These are phyloP conservation scores for Termitomyces eurrhizus DNA, from an alignment of 768 basidiomycete species.

Conservation along the genomic window DNA sequence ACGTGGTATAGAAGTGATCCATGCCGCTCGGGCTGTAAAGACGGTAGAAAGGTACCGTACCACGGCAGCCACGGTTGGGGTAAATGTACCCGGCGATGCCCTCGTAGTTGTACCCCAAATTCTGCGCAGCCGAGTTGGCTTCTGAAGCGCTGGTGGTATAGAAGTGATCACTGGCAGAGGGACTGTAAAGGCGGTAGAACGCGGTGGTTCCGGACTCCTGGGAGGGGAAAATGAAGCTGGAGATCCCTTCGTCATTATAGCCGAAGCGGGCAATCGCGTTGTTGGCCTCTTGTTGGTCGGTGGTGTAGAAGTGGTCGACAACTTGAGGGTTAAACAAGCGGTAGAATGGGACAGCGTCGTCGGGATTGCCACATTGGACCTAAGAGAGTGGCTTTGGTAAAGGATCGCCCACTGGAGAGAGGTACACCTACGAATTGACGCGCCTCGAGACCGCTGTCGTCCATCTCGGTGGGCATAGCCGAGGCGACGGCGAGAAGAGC, in stretches of 20 bases:
- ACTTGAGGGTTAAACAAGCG: background rate
- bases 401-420: background rate
- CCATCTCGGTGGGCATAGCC: background rate
- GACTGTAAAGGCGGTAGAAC: slow-evolving; percentile 21
- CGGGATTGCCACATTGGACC: background rate
- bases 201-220: slow-evolving; percentile 14
- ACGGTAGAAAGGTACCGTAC: slow-evolving; percentile 17
- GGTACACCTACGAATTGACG: background rate
- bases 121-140: slow-evolving; percentile 6
- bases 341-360: slow-evolving; percentile 1
- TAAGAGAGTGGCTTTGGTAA: background rate
- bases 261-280: slow-evolving; percentile 3
- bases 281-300: slow-evolving; percentile 7
- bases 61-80: slow-evolving; percentile 4
- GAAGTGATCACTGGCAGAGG: slow-evolving; percentile 16
- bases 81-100: slow-evolving; percentile 20
- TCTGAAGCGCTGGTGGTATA: slow-evolving; percentile 20
- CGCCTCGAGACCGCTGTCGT: background rate
- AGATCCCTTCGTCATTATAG: slow-evolving; percentile 10
- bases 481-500: background rate
- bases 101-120: slow-evolving; percentile 15
- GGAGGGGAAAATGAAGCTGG: slow-evolving; percentile 12
- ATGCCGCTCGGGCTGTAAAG: slow-evolving; percentile 12
- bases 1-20: slow-evolving; percentile 24
- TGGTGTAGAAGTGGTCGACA: slow-evolving; percentile 17